phyloP scores from a whole-genome alignment of 768 basidiomycete genomes.

The Agrocybe chaxingu region DNA sequence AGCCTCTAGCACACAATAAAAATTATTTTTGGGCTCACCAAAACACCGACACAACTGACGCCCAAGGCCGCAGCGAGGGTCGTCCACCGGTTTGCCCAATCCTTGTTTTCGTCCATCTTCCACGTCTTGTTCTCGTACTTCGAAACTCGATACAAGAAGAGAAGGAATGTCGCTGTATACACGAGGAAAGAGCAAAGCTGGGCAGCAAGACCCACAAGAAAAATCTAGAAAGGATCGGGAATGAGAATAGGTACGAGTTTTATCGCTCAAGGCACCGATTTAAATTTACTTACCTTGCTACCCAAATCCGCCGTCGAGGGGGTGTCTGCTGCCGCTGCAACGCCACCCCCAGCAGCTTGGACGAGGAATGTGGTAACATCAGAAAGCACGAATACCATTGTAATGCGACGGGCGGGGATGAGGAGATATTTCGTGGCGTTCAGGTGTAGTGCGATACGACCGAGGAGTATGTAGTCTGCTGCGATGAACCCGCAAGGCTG shows the following conservation, averaged over 20 bases:
- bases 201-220: constrained; percentile 53
- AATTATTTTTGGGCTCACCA: constrained; percentile 38
- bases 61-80: constrained; percentile 45
- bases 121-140: constrained; percentile 37
- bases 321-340: constrained; percentile 39
- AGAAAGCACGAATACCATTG: constrained; percentile 54
- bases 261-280: background rate
- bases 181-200: constrained; percentile 51
- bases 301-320: constrained; percentile 23
- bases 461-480: constrained; percentile 64
- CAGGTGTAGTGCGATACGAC: constrained; percentile 53
- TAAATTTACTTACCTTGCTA: constrained; percentile 28
- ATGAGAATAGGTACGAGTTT: background rate
- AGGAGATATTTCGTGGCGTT: constrained; percentile 44
- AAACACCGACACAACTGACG: constrained; percentile 59
- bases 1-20: background rate
- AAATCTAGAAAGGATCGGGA: constrained; percentile 31
- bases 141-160: constrained; percentile 49
- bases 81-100: constrained; percentile 59
- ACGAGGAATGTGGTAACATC: constrained; percentile 67
- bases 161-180: constrained; percentile 43
- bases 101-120: constrained; percentile 29
- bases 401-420: constrained; percentile 46
- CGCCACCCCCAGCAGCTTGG: constrained; percentile 52
- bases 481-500: constrained; percentile 77